These are phyloP conservation scores for Phytophthora constricta DNA, from an alignment of 352 stramenopile genomes.

Conservation along the genomic window DNA sequence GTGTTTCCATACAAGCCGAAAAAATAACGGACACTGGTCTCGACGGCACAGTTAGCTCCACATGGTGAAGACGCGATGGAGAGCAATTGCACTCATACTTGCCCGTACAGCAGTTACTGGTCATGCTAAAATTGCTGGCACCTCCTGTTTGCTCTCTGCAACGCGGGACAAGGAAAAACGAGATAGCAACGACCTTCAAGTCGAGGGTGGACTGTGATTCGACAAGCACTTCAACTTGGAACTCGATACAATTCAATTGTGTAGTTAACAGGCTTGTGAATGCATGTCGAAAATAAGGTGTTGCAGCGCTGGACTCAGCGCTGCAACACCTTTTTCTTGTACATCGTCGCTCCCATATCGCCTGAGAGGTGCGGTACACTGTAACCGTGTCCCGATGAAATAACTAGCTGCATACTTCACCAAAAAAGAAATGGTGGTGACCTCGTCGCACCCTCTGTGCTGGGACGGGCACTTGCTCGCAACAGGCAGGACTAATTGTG, in stretches of 20 bases:
- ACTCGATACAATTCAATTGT: too few species aligned
- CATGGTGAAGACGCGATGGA: background rate
- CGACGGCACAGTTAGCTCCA: background rate
- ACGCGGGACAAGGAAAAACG: background rate
- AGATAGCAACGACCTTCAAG: too few species aligned
- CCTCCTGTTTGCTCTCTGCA: too few species aligned
- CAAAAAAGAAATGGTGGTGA: background rate
- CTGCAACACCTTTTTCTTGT: too few species aligned
- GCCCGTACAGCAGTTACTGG: background rate
- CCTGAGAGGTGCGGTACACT: too few species aligned
- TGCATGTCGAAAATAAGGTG: too few species aligned
- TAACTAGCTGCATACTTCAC: too few species aligned
- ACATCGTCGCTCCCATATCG: background rate
- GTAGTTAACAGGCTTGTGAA: too few species aligned
- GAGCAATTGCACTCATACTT: background rate
- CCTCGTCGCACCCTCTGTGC: too few species aligned
- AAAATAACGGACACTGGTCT: slow-evolving; percentile 26
- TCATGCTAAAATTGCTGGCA: background rate
- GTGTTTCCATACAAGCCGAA: background rate
- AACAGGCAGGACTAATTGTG: background rate
- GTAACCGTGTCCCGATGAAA: too few species aligned
- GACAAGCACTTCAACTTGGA: background rate
- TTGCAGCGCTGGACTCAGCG: too few species aligned
- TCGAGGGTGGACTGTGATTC: too few species aligned
- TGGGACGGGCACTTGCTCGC: background rate